Base-by-base conservation (phyloP, 192 early-diverging fungal species). In the Nowakowskiella sp. region DNA sequence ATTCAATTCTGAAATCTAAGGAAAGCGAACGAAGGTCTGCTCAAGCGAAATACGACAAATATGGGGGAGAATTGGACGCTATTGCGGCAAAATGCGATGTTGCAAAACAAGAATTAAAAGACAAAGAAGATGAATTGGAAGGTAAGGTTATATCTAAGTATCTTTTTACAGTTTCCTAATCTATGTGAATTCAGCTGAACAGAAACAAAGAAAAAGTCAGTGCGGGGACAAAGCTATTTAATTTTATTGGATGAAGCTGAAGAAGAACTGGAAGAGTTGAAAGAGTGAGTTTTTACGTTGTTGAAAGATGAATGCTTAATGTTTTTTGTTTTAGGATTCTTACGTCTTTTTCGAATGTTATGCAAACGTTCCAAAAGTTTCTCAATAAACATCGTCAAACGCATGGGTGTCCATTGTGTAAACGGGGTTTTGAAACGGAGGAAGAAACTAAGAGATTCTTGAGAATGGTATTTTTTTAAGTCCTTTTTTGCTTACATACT, bases 171-270 rank as follows among this genome's bases (percentile, higher is more conserved):
- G 4, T 0, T 10, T 56, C n/a, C n/a, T 5, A 13, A 4, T 22
- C n/a, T 44, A 10, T 6, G 24, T 13, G 44, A 60, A 45, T 21
- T 7, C 34, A 48, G 31, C 50, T 63, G 1, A 31, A 48, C 30
- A 7, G 8, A 23, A 65, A 60, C 24, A 49, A 30, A 8, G 47
- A 65, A 23, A 55, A 45, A n/a, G 59, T 50, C 28, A 32, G 39
- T 4, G 56, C 44, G 5, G 13, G 42, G 29, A 57, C 69, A 29
- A n/a, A n/a, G n/a, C n/a, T 70, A 71, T 55, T 36, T 66, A 44
- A 27, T 31, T n/a, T 36, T 50, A 5, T 30, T 43, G 16, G 47
- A 69, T 23, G 55, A 67, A 30, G 57, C 67, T 7, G 68, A 74
- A 2, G 36, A 43, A 25, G 59, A 64, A 32, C 63, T 60, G 28